Conservation (phyloP, 495 filamentous ascomycete species). For the Tricharina praecox region DNA sequence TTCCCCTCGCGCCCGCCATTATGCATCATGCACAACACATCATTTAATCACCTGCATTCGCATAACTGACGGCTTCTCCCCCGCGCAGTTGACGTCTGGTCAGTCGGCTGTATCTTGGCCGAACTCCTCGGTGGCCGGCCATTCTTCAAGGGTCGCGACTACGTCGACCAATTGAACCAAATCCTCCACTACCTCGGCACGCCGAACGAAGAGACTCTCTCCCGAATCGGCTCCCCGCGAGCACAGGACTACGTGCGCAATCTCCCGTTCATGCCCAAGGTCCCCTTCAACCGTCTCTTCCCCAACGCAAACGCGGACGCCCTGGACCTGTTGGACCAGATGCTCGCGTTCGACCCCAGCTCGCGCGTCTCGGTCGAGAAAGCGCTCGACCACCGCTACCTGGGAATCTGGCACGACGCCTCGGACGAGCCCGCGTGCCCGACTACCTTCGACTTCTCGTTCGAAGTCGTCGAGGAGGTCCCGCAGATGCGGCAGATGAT, state of each 20-base stretch:
- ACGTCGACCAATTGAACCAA: slow-evolving; percentile 97
- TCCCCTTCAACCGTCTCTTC: slow-evolving; percentile 75
- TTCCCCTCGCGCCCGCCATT: not conserved
- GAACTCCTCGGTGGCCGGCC: slow-evolving; percentile 90
- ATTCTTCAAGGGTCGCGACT: slow-evolving; percentile 98
- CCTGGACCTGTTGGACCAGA: slow-evolving; percentile 80
- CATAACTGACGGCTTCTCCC: too few relatives aligned
- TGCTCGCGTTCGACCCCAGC: slow-evolving; percentile 93
- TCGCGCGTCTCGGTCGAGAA: slow-evolving; percentile 81
- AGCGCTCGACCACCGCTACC: slow-evolving; percentile 87
- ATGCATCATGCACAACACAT: slow-evolving; percentile 8
- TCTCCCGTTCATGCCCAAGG: slow-evolving; percentile 88
- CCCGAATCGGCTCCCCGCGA: slow-evolving; percentile 83
- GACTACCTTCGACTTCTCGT: slow-evolving; percentile 91
- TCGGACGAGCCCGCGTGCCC: slow-evolving; percentile 88
- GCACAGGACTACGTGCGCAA: slow-evolving; percentile 98
- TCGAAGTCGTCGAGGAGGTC: slow-evolving; percentile 88
- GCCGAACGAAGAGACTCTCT: slow-evolving; percentile 84
- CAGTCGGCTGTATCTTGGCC: slow-evolving; percentile 91
- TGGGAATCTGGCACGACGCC: slow-evolving; percentile 96
- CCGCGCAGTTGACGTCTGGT: slow-evolving; percentile 76
- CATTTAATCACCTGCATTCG: not conserved
- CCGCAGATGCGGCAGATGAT: slow-evolving; percentile 94
- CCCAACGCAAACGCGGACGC: slow-evolving; percentile 91
- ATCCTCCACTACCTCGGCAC: slow-evolving; percentile 97